Base-by-base conservation (phyloP, 768 basidiomycete species). In the Russula vinacea region DNA sequence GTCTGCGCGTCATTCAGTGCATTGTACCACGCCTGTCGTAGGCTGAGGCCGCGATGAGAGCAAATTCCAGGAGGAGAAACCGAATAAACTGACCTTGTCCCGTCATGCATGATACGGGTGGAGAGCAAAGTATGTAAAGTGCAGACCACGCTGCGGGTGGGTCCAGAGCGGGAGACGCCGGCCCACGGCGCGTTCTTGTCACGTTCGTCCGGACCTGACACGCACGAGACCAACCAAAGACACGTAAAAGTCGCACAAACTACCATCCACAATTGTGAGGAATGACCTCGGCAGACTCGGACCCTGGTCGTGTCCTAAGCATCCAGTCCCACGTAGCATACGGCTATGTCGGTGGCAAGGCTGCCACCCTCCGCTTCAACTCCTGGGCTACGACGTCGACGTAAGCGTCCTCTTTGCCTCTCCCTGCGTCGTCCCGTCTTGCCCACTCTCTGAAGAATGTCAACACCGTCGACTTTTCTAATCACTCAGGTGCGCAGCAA, bases 341-440 rank as follows among this genome's bases (percentile, higher is more conserved):
- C 68, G 96, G 96, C 54, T 98, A 96, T 71, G 96, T 95, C 8
- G 96, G 95, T 62, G 87, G 87, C 32, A 90, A 90, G 73, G 88
- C 88, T 10, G 88, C 89, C 0, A 82, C 85, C 6, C 90, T 89
- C 70, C 88, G 1, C 84, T 85, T 68, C 96, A 84, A 80, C 92
- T 81, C 65, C 83, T 98, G 51, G 96, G 94, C 13, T 98, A 89
- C 75, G 94, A 99, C 69, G 95, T 98, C 51, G 97, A 99, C 79
- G 93, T 92, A 74, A 75, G 83, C 76, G 56, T 47, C 62, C 62
- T 66, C 40, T 58, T 50, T 35, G 53, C 39, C 45, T 35, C 17
- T 17, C 44, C 35, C 45, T 24, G 14, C 51, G 53, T 19, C 47
- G 42, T 44, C 58, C 44, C 8, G 16, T 29, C 24, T 67, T 56